Conservation (phyloP, 495 filamentous ascomycete genomes). For the Penicillium herquei region DNA sequence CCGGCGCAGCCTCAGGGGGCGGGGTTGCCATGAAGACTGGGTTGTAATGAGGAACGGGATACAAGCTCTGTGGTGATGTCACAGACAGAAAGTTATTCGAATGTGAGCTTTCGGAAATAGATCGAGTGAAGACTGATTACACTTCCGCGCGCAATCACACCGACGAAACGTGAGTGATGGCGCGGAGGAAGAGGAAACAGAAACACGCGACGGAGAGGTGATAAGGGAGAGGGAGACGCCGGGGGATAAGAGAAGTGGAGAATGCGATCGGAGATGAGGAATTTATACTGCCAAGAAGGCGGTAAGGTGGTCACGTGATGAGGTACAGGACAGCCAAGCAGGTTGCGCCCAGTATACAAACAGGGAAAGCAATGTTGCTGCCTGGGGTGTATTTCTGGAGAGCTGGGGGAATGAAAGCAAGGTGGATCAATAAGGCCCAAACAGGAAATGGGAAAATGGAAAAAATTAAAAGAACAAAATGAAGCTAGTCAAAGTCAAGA, state of each 20-base stretch:
- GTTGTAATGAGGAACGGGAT: slow-evolving; percentile 9
- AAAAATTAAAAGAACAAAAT: slow-evolving; percentile 16
- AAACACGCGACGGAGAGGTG: slow-evolving; percentile 9
- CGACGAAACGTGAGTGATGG: slow-evolving; percentile 3
- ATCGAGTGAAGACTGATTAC: slow-evolving; percentile 14
- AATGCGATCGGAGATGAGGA: slow-evolving; percentile 43
- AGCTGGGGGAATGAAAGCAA: slow-evolving; percentile 14
- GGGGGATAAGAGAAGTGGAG: slow-evolving; percentile 41
- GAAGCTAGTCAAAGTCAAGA: slow-evolving; percentile 15
- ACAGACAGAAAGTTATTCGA: slow-evolving; percentile 1
- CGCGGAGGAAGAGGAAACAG: slow-evolving; percentile 7
- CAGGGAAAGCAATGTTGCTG: background rate
- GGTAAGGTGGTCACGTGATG: slow-evolving; percentile 39
- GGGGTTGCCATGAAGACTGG: slow-evolving; percentile 46
- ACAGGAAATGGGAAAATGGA: slow-evolving; percentile 11
- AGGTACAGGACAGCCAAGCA: slow-evolving; percentile 20
- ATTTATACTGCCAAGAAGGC: slow-evolving; percentile 51
- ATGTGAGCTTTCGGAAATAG: background rate
- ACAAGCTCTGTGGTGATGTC: slow-evolving; percentile 5
- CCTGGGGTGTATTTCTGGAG: background rate
- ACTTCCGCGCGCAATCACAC: slow-evolving; percentile 18
- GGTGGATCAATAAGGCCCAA: slow-evolving; percentile 7
- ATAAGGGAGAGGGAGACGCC: slow-evolving; percentile 8
- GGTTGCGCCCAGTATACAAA: too few species aligned
- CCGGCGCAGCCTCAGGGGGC: slow-evolving; percentile 43